Evolutionary conservation across 1,284 basidiomycete genomes (phyloP).

Genomic region (Apiotrichum domesticum): DNA sequence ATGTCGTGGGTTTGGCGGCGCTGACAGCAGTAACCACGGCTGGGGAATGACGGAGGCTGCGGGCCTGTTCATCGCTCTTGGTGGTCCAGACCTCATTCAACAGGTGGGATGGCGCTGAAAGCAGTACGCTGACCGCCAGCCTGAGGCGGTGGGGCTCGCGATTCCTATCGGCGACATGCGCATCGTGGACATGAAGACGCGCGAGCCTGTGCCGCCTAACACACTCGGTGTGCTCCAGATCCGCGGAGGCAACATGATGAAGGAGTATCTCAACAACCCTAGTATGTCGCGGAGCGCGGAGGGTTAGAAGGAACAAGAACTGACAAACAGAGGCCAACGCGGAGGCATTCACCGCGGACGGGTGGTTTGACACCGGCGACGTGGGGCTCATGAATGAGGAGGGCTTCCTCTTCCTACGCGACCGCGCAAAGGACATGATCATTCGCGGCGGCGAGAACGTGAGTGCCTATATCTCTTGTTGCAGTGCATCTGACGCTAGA

Average conservation of each 20-base stretch:
- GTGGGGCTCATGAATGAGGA: conserved; percentile 31
- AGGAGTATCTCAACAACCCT: conserved; percentile 28
- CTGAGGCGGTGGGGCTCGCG: conserved; percentile 24
- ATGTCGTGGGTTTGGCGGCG: background rate
- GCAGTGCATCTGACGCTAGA: conserved; percentile 9
- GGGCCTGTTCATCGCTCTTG: conserved; percentile 7
- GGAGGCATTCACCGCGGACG: conserved; percentile 24
- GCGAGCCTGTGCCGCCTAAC: conserved; percentile 19
- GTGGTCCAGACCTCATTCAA: conserved; percentile 28
- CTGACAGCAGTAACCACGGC: conserved; percentile 4
- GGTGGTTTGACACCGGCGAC: conserved; percentile 45
- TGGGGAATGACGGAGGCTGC: conserved; percentile 16
- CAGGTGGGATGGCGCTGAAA: background rate
- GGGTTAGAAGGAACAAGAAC: no score
- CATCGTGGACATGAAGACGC: conserved; percentile 31
- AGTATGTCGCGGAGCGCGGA: background rate
- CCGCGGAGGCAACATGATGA: conserved; percentile 41
- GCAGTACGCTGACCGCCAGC: background rate
- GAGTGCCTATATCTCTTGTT: background rate
- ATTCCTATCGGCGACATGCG: conserved; percentile 34
- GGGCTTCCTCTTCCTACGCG: conserved; percentile 29
- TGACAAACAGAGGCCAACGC: conserved; percentile 8
- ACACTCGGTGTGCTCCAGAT: conserved; percentile 31
- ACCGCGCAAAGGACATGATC: conserved; percentile 30
- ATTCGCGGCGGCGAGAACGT: conserved; percentile 43